Percentiles rank a stretch among this genome's conserved stretches.
Evolutionary conservation across 2,329 filamentous ascomycete genomes (phyloP).

Genomic region (Hypoxylon sp.): DNA sequence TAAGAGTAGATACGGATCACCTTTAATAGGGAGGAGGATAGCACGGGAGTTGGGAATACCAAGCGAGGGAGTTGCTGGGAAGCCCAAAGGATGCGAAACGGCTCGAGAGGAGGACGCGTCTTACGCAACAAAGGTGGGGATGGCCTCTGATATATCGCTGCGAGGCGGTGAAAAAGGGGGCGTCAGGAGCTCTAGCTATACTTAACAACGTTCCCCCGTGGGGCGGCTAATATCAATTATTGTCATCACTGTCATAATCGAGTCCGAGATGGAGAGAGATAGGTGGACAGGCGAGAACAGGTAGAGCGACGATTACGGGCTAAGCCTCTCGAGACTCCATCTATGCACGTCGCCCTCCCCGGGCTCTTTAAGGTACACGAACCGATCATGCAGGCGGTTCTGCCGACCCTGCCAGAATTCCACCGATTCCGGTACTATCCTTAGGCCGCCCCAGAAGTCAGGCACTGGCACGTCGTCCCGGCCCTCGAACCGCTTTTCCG

Average conservation of each 20-base stretch:
- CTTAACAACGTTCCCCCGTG: too few species aligned
- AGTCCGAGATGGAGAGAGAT: background rate
- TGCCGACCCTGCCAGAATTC: constrained; percentile 97
- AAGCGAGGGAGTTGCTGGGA: background rate
- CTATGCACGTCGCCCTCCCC: constrained; percentile 51
- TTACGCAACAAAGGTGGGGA: too few species aligned
- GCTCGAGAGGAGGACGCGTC: too few species aligned
- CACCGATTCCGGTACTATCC: constrained; percentile 82
- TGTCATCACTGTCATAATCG: background rate
- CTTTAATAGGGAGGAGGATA: too few species aligned
- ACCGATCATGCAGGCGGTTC: constrained; percentile 91
- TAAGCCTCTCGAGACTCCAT: constrained; percentile 77
- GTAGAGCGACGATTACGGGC: constrained; percentile 64
- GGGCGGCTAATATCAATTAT: too few species aligned
- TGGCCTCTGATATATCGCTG: too few species aligned
- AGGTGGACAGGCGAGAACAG: too few species aligned
- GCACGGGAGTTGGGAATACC: too few species aligned
- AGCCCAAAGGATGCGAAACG: background rate
- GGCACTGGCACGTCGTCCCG: constrained; percentile 85
- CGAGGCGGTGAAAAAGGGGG: too few species aligned
- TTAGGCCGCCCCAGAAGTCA: constrained; percentile 91
- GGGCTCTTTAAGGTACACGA: constrained; percentile 74
- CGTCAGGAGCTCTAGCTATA: too few species aligned
- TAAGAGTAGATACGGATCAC: too few species aligned
- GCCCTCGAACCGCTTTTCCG: constrained; percentile 77